Evolutionary conservation across 2,329 filamentous ascomycete genomes (phyloP).

Genomic region (Pseudogymnoascus sp.): DNA sequence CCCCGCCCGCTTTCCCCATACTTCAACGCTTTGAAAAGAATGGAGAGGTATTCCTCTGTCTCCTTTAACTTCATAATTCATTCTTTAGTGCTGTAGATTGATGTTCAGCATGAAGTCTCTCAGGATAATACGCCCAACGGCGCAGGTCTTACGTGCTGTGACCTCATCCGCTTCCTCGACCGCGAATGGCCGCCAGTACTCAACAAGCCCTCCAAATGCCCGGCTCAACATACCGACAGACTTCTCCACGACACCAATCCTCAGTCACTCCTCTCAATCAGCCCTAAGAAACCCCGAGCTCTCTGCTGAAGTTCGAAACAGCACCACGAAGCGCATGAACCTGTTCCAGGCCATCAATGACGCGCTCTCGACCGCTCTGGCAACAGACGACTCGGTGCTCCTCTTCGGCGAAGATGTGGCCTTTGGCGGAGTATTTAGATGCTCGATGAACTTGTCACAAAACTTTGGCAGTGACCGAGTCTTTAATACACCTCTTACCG

Average conservation of each 20-base stretch:
- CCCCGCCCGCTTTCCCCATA: neutral
- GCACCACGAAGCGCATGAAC: constrained; percentile 78
- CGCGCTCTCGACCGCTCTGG: constrained; percentile 72
- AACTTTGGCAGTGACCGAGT: constrained; percentile 82
- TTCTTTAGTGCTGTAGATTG: neutral
- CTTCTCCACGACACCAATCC: constrained; percentile 71
- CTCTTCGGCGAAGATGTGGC: constrained; percentile 96
- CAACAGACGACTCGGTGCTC: constrained; percentile 75
- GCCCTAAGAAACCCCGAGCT: constrained; percentile 68
- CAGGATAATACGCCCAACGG: neutral
- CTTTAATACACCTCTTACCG: constrained; percentile 91
- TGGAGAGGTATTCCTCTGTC: neutral
- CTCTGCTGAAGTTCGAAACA: constrained; percentile 53
- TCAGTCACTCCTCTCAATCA: constrained; percentile 69
- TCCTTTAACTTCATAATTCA: neutral
- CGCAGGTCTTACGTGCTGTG: neutral
- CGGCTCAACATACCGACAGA: constrained; percentile 79
- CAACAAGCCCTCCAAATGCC: constrained; percentile 42
- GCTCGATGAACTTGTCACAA: constrained; percentile 81
- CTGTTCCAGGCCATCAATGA: constrained; percentile 91
- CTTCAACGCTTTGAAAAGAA: constrained; percentile 4
- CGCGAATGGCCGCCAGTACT: constrained; percentile 18
- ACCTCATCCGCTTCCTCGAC: constrained; percentile 3
- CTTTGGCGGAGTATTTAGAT: constrained; percentile 93
- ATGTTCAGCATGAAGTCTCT: neutral